Evolutionary conservation across 1,284 basidiomycete species (phyloP), one percentile per base, ranked within the genome.

Genomic region (Boletus sp.): DNA sequence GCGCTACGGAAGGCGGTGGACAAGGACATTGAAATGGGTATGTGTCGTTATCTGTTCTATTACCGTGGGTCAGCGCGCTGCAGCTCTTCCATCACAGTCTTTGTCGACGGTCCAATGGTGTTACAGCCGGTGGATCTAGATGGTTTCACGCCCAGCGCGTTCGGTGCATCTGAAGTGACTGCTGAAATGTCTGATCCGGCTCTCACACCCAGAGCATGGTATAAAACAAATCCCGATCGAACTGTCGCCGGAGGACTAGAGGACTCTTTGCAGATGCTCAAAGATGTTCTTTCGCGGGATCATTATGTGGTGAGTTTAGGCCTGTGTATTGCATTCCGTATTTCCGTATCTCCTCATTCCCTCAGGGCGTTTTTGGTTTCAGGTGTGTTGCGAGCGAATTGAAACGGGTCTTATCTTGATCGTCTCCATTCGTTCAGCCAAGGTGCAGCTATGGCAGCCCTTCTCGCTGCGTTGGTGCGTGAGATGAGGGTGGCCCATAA

Each of bases 331-430:
- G 4, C 4, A 12, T 31, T 16, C 12, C 41, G 24, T 24, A 24
- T 24, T 24, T 24, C 24, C 24, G 11, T 22, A 43, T 12, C 41
- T n/a, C 7, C 6, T 22, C 5, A 16, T 43, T 42, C 15, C n/a
- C 4, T 29, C 59, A 94, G 89, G 93, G 92, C 33, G 81, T 95
- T 18, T 85, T 95, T 69, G 92, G 91, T 9, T 93, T 93, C 73
- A 89, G 86, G 86, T 85, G 50, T 42, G 71, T 55, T 33, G 51
- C 9, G 45, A 16, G 33, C 24, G 27, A 33, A 48, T 27, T 16
- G 11, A 22, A 36, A 33, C 1, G 31, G 16, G 41, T 54, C 37
- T 58, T 39, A 43, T 55, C 48, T 50, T 48, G 37, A 54, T 41
- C 15, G 1, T 47, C n/a, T 41, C 15, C 46, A 11, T 44, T 49